Evolutionary conservation across 345 rosid genomes (phyloP).

Genomic region (Lenwebbia sp.): DNA sequence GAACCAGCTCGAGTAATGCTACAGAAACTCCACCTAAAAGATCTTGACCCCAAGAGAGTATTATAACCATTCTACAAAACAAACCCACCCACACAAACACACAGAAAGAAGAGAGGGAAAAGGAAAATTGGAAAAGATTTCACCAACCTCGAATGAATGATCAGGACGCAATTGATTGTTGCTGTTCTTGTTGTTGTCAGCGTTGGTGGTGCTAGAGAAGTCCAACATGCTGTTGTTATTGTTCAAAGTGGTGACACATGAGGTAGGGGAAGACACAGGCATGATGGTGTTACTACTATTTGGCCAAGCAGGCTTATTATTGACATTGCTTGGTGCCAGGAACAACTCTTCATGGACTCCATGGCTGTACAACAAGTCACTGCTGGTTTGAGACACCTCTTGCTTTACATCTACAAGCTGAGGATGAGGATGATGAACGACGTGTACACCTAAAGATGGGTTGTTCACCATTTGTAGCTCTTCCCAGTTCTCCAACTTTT

Average conservation of each 20-base stretch:
- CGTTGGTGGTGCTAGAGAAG: constrained; percentile 49
- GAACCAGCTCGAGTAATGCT: background rate
- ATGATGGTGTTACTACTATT: constrained; percentile 3
- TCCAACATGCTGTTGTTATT: constrained; percentile 50
- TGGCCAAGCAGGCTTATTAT: background rate
- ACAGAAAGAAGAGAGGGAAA: background rate
- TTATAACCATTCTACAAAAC: background rate
- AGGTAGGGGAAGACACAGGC: constrained; percentile 46
- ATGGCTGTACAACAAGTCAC: constrained; percentile 1
- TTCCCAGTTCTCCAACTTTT: constrained; percentile 50
- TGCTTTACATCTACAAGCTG: constrained; percentile 25
- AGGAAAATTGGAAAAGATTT: background rate
- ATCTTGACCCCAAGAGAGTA: background rate
- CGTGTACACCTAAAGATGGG: background rate
- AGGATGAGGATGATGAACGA: constrained; percentile 9
- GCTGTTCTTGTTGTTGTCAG: constrained; percentile 18
- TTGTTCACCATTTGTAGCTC: background rate
- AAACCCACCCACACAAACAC: background rate
- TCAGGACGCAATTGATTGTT: constrained; percentile 23
- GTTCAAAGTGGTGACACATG: constrained; percentile 56
- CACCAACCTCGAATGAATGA: constrained; percentile 55
- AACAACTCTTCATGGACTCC: constrained; percentile 21
- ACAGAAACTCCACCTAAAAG: background rate
- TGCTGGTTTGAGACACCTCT: constrained; percentile 11
- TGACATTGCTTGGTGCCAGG: constrained; percentile 5